phyloP scores from a whole-genome alignment of 208 protist genomes.

The Trypanosoma melophagium region DNA sequence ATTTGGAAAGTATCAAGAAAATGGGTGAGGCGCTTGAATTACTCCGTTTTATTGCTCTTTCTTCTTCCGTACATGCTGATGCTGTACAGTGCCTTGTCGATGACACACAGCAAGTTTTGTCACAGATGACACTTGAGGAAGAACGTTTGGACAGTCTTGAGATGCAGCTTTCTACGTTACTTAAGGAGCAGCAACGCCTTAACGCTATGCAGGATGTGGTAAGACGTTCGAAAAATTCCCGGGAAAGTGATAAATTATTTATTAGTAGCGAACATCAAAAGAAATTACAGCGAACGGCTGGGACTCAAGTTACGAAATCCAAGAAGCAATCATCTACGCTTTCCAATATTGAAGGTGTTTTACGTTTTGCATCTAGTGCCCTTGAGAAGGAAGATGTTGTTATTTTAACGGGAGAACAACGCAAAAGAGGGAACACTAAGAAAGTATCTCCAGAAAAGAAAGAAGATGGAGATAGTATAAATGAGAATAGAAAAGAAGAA shows the following conservation, averaged over 20 bases:
- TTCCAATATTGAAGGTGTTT: conserved; percentile 12
- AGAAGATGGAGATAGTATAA: neutral
- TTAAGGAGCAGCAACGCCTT: conserved; percentile 47
- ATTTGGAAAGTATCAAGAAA: neutral
- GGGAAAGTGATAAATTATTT: conserved; percentile 19
- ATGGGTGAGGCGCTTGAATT: conserved; percentile 42
- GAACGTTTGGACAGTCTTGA: conserved; percentile 51
- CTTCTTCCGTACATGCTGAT: conserved; percentile 69
- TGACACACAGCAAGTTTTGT: conserved; percentile 42
- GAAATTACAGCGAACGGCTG: neutral
- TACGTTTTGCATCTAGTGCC: conserved; percentile 32
- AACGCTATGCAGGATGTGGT: conserved; percentile 43
- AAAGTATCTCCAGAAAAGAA: too few species aligned
- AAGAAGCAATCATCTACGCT: neutral
- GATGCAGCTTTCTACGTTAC: conserved; percentile 35
- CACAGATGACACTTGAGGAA: conserved; percentile 56
- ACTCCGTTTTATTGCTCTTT: conserved; percentile 67
- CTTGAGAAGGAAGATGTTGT: conserved; percentile 17
- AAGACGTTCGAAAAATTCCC: conserved; percentile 32
- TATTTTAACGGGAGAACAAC: neutral
- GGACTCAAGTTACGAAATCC: neutral
- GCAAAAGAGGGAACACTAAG: too few species aligned
- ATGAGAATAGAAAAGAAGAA: conserved; percentile 2
- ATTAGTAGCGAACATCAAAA: neutral
- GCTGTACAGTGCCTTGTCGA: conserved; percentile 62